phyloP scores from a whole-genome alignment of 371 early-diverging fungal species.

The Smittium mucronatum region DNA sequence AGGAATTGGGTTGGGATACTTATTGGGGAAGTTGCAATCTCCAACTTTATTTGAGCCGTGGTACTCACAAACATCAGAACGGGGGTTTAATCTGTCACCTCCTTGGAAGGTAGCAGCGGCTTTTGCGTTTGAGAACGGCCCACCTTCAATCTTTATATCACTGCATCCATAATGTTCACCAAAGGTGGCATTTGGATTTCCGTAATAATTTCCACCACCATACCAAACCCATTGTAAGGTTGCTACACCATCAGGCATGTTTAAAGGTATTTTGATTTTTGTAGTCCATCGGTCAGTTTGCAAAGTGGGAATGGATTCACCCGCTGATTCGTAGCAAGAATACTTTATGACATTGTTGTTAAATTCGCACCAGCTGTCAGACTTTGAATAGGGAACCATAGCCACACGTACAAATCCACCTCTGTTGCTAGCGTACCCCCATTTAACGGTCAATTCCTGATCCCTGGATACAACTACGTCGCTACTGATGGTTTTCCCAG shows the following conservation, averaged over 20 bases:
- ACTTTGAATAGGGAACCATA: slow-evolving; percentile 40
- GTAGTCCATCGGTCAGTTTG: slow-evolving; percentile 33
- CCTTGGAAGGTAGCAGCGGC: slow-evolving; percentile 31
- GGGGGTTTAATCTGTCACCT: slow-evolving; percentile 38
- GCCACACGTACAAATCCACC: slow-evolving; percentile 46
- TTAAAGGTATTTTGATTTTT: slow-evolving; percentile 34
- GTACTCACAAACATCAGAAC: slow-evolving; percentile 39
- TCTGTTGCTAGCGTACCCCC: slow-evolving; percentile 43
- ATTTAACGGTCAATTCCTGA: slow-evolving; percentile 32
- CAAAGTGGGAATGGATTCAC: slow-evolving; percentile 31
- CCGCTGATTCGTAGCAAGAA: slow-evolving; percentile 42
- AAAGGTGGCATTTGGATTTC: slow-evolving; percentile 35
- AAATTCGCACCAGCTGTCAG: slow-evolving; percentile 38
- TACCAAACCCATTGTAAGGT: slow-evolving; percentile 51
- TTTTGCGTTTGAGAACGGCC: slow-evolving; percentile 13
- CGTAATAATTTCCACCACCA: slow-evolving; percentile 43
- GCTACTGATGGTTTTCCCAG: slow-evolving; percentile 24
- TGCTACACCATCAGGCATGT: slow-evolving; percentile 37
- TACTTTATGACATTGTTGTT: slow-evolving; percentile 37
- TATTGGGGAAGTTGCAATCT: slow-evolving; percentile 38
- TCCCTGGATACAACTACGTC: slow-evolving; percentile 37
- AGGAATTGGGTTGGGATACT: slow-evolving; percentile 18
- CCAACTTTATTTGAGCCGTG: slow-evolving; percentile 42
- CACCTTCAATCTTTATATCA: slow-evolving; percentile 38
- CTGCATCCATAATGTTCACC: slow-evolving; percentile 43